Base-by-base conservation (phyloP, 495 filamentous ascomycete species). In the Penicillium longicatenatum region DNA sequence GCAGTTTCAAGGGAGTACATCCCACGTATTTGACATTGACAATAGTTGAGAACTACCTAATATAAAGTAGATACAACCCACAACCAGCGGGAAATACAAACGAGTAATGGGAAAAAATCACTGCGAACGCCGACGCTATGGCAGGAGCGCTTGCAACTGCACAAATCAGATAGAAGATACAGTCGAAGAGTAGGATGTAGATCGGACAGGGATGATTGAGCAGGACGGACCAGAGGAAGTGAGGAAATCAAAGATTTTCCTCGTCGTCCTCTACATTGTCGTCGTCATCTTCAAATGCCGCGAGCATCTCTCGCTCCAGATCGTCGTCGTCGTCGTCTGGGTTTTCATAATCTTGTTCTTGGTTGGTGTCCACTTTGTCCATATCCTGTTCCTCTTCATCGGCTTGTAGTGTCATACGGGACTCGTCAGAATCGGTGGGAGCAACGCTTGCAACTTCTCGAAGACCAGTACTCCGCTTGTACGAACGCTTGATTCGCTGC, bases 231-330 rank as follows among this genome's bases (percentile, higher is more conserved):
- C 26, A 26, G 26, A 54, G 56, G 16, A 52, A 55, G 55, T 49
- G 30, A 33, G 19, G 8, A 20, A 6, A 51, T 42, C 49, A 74
- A 16, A 64, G 68, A 52, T 70, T 68, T 20, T 75, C 73, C 9
- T 61, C 64, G 8, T 29, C 30, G 22, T 51, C 50, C 35, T 41
- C 50, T 37, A 4, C 33, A 11, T 43, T 26, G 16, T 45, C 70
- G 31, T 76, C 75, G 4, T 72, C 74, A 11, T 82, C 80, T 54
- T 86, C 84, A 49, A 90, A 82, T 43, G 85, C 87, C 0, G 85
- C 86, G 64, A 86, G 65, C 69, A 91, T 78, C 58, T 90, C 86
- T 11, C 82, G 82, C 65, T 89, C 87, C 19, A 90, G 68, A 43
- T 82, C 86, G 44, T 84, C 86, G 29, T 86, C 86, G 9, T 83